Base-by-base conservation (phyloP, 306 rosid genomes). In the Cucumis cinereus region DNA sequence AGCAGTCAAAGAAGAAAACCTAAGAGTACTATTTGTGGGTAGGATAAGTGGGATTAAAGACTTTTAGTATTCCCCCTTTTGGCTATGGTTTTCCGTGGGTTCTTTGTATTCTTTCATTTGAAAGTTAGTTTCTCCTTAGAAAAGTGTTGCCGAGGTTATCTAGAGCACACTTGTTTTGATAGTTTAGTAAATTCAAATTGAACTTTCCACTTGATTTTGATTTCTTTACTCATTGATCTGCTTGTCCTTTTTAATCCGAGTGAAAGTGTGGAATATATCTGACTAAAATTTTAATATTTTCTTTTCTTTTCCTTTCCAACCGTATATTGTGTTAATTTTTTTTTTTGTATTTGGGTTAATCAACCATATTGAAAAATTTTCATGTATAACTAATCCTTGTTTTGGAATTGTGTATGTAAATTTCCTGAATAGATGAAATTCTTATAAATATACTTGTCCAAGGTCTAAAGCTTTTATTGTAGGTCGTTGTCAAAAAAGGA, bases 401-500 rank as follows among this genome's bases (percentile, higher is more conserved):
- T 64, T 64, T 36, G 15, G 50, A 35, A n/a, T 7, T 11, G 26
- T 67, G 54, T 20, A 47, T 41, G 30, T 38, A 69, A 23, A 67
- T 41, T 22, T 41, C 54, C 19, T 11, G 49, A 69, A 41, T 69
- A 41, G 40, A 69, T 45, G 36, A 1, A 8, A 2, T 7, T 45
- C 20, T 43, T 70, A 40, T 23, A 13, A 43, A 26, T 69, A 11
- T 68, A 43, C 40, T 49, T 15, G 10, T 26, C 57, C 41, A 23
- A 41, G 40, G 40, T 74, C 83, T 90, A 87, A 84, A 73, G 64
- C 75, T 56, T 84, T 79, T 79, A 78, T 89, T 89, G 79, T 92
- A 94, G 98, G 95, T 86, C 98, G 75, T 83, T 94, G 87, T 90
- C 90, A 59, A 87, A 90, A 86, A 83, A 85, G 85, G 97, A 94